A percentile compares a stretch with the other conserved stretches of the same genome.
phyloP scores from a whole-genome alignment of 2,329 filamentous ascomycete species.

The Neofusicoccum parvum region DNA sequence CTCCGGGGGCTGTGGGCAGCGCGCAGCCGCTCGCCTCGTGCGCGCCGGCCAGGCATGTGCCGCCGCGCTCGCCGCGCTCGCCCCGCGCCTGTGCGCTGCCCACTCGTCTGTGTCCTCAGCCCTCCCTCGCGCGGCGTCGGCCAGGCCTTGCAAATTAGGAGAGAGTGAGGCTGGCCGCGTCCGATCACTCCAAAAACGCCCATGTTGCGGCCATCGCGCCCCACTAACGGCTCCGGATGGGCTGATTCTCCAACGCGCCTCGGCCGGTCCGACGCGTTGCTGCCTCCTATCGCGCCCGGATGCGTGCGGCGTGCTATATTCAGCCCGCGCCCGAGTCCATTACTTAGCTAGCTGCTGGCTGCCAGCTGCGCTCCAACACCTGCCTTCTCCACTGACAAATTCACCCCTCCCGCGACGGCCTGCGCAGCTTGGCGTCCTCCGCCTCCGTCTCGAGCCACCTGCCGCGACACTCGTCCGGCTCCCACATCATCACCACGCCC shows the following conservation, averaged over 20 bases:
- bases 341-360: neutral
- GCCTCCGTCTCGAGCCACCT: neutral
- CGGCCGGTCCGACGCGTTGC: conserved; percentile 8
- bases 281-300: conserved; percentile 13
- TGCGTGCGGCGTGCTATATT: conserved; percentile 4
- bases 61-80: neutral
- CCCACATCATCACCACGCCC: neutral
- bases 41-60: neutral
- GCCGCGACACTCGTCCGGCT: neutral
- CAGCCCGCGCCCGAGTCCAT: neutral
- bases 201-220: neutral
- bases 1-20: too few species aligned
- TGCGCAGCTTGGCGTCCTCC: neutral
- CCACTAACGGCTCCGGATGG: neutral
- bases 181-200: neutral
- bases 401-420: neutral
- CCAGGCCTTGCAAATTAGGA: neutral
- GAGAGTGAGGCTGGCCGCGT: conserved; percentile 1
- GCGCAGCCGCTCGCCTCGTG: neutral
- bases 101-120: neutral
- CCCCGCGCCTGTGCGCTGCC: neutral
- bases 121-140: neutral
- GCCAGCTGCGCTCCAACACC: neutral
- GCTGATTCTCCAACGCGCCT: conserved; percentile 6
- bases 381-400: neutral